phyloP scores from a whole-genome alignment of 2,329 filamentous ascomycete genomes.

The Cytospora mali region DNA sequence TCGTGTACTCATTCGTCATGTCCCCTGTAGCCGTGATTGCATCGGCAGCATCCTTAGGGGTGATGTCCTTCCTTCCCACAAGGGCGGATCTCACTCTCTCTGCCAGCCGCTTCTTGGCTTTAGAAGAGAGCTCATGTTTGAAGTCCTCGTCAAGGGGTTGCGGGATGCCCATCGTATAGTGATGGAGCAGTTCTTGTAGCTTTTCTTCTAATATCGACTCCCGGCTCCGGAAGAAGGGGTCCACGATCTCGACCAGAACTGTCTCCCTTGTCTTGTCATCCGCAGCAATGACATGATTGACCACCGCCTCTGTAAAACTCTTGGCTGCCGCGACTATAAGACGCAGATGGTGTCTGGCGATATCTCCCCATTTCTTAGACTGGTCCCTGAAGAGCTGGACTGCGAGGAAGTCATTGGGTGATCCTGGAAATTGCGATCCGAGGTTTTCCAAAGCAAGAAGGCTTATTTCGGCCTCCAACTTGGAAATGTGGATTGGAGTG shows the following conservation, averaged over 20 bases:
- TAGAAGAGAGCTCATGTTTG: conserved; percentile 25
- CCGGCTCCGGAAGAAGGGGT: not conserved
- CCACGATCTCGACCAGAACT: not conserved
- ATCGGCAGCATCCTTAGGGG: not conserved
- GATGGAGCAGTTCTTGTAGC: conserved; percentile 5
- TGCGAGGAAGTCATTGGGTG: not conserved
- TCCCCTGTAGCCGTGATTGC: not conserved
- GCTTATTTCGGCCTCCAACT: not conserved
- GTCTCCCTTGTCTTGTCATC: not conserved
- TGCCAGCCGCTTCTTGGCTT: conserved; percentile 24
- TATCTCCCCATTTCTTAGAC: not conserved
- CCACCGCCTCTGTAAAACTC: not conserved
- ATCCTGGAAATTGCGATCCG: not conserved
- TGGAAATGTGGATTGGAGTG: not conserved
- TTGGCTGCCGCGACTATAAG: conserved; percentile 17
- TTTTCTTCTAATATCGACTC: not conserved
- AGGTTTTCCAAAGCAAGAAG: not conserved
- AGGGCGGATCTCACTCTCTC: conserved; percentile 4
- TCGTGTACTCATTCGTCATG: not conserved
- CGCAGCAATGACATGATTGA: not conserved
- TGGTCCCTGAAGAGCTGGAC: not conserved
- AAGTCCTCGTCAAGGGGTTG: conserved; percentile 41
- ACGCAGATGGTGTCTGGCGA: not conserved
- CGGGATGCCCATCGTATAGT: conserved; percentile 34
- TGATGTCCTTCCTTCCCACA: not conserved